phyloP scores from a whole-genome alignment of 2,329 filamentous ascomycete genomes.

The Diaporthe citrichinensis region DNA sequence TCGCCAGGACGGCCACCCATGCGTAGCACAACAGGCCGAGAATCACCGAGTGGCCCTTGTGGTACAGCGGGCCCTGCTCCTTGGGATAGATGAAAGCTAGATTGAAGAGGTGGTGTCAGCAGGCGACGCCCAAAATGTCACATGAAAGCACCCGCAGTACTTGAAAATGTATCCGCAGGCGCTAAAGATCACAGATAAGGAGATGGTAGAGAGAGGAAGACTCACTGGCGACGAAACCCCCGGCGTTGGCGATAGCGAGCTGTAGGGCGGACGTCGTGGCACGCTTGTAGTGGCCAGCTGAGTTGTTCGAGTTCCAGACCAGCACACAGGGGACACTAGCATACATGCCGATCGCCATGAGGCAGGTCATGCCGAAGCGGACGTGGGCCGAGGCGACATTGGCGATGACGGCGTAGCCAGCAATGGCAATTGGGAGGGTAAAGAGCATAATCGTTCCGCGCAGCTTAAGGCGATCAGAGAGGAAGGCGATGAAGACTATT shows the following conservation, averaged over 20 bases:
- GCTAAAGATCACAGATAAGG: too few relatives aligned
- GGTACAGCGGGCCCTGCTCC: constrained; percentile 68
- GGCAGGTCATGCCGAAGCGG: constrained; percentile 76
- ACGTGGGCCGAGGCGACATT: constrained; percentile 64
- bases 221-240: constrained; percentile 74
- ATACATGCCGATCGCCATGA: constrained; percentile 77
- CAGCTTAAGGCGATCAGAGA: constrained; percentile 72
- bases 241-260: constrained; percentile 76
- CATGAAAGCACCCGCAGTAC: too few relatives aligned
- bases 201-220: constrained; percentile 9
- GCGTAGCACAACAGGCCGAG: constrained; percentile 71
- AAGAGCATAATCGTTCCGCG: constrained; percentile 74
- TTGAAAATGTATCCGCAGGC: too few relatives aligned
- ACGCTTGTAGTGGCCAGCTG: constrained; percentile 78
- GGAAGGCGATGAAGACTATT: constrained; percentile 65
- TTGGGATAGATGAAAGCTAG: constrained; percentile 72
- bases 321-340: constrained; percentile 73
- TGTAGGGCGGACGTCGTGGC: constrained; percentile 77
- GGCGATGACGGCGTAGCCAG: constrained; percentile 75
- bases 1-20: constrained; percentile 73
- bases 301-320: constrained; percentile 78
- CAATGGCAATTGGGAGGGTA: constrained; percentile 74
- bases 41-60: constrained; percentile 73
- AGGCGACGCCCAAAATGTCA: too few relatives aligned
- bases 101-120: not conserved